These are phyloP conservation scores for Colletotrichum sansevieriae DNA, from an alignment of 2,329 filamentous ascomycete species.

Conservation along the genomic window DNA sequence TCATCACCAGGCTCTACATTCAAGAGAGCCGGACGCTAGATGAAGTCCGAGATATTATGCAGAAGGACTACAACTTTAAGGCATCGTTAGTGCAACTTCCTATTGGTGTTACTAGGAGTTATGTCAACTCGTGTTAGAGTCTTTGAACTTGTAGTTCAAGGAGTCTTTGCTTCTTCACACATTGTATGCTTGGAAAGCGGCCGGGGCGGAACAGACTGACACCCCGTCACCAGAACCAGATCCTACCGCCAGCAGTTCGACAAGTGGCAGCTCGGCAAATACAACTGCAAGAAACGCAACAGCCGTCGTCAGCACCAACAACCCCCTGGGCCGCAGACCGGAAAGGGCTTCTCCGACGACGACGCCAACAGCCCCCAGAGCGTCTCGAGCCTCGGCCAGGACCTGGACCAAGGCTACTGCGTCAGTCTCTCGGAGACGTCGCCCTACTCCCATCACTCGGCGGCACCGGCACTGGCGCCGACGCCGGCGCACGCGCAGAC, in stretches of 20 bases:
- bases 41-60: constrained; percentile 57
- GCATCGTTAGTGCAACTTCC: constrained; percentile 54
- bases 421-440: too few species aligned
- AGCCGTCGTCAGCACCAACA: constrained; percentile 43
- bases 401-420: constrained; percentile 4
- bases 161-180: too few species aligned
- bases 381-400: neutral
- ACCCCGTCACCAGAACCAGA: constrained; percentile 49
- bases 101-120: too few species aligned
- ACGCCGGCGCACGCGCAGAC: too few species aligned
- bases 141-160: too few species aligned
- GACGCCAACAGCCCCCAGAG: constrained; percentile 18
- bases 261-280: constrained; percentile 61
- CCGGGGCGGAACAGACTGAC: neutral
- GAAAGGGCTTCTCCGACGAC: neutral
- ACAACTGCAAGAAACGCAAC: constrained; percentile 57
- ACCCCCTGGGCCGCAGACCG: neutral
- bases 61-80: constrained; percentile 53
- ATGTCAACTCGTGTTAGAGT: too few species aligned
- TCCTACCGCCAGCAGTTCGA: constrained; percentile 64
- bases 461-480: neutral
- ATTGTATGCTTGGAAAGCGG: too few species aligned
- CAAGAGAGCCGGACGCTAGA: constrained; percentile 54
- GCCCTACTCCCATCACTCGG: neutral
- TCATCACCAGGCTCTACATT: constrained; percentile 58